These are phyloP conservation scores for Balakata baccata DNA, from an alignment of 345 rosid genomes.

Conservation along the genomic window DNA sequence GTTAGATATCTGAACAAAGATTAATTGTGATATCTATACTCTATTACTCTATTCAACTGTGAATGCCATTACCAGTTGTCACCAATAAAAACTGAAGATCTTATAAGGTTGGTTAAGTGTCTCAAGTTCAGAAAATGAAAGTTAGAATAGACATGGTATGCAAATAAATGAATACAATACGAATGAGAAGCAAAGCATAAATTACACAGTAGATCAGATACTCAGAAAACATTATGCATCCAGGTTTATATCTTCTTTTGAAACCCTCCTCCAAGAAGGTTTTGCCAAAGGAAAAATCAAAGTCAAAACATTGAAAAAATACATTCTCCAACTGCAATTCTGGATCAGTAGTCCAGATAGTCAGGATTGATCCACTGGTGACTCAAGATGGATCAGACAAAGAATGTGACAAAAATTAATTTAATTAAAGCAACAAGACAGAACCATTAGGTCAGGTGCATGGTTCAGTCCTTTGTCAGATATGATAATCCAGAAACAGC, in stretches of 20 bases:
- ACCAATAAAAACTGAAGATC: not conserved
- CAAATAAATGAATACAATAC: not conserved
- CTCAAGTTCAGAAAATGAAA: not conserved
- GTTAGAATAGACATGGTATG: not conserved
- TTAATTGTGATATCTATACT: not conserved
- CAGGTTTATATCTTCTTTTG: not conserved
- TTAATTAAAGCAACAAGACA: not conserved
- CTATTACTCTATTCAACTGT: not conserved
- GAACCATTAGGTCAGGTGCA: not conserved
- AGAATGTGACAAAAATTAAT: not conserved
- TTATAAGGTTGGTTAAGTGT: not conserved
- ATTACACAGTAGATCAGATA: not conserved
- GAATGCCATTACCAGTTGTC: not conserved
- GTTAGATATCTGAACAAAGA: constrained; percentile 4
- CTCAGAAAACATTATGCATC: not conserved
- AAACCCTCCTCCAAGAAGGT: not conserved
- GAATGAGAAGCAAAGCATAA: not conserved
- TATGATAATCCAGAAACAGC: not conserved
- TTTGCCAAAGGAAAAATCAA: not conserved
- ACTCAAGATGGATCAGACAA: not conserved
- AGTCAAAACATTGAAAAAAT: not conserved
- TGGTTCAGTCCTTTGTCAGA: not conserved
- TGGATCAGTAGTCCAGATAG: not conserved
- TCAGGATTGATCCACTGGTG: not conserved
- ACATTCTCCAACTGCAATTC: not conserved